Evolutionary conservation across 1,139 yeast species (phyloP).

Genomic region (Hemisphaericaspora subhashii): DNA sequence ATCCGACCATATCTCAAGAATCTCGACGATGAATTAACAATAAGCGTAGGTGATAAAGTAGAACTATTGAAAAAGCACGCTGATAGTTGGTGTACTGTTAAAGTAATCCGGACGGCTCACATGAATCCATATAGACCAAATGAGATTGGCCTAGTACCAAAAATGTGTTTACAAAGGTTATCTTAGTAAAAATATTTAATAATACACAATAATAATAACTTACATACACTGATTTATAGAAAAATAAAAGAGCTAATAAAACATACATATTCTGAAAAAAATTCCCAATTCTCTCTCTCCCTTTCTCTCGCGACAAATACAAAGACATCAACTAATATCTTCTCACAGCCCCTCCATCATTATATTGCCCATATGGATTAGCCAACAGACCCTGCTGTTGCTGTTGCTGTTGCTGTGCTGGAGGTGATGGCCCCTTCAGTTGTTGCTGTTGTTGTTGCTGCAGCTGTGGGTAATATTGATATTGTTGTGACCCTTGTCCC

Average conservation of each 20-base stretch:
- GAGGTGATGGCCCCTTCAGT: slow-evolving; percentile 6
- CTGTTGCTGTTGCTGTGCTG: slow-evolving; percentile 2
- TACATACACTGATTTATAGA: not conserved
- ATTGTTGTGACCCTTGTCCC: slow-evolving; percentile 16
- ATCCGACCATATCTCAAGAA: slow-evolving; percentile 27
- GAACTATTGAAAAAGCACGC: slow-evolving; percentile 26
- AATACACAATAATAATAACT: slow-evolving; percentile 7
- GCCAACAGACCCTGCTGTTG: slow-evolving; percentile 4
- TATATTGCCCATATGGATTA: not conserved
- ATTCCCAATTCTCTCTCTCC: slow-evolving; percentile 1
- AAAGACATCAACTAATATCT: slow-evolving; percentile 6
- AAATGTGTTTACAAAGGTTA: slow-evolving; percentile 26
- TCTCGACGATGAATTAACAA: slow-evolving; percentile 35
- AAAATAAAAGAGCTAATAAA: not conserved
- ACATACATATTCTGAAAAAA: not conserved
- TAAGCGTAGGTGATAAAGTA: slow-evolving; percentile 34
- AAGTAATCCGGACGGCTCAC: slow-evolving; percentile 13
- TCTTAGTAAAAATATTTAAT: slow-evolving; percentile 4
- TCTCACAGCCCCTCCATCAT: slow-evolving; percentile 1
- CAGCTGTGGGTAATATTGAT: slow-evolving; percentile 12
- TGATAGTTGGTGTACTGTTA: slow-evolving; percentile 45
- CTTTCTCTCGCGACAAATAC: no score
- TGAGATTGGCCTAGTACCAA: slow-evolving; percentile 37
- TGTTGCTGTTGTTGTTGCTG: slow-evolving; percentile 6
- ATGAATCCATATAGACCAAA: slow-evolving; percentile 6